Evolutionary conservation across 73 alveolate species (phyloP).

Genomic region (Halteria grandinella): DNA sequence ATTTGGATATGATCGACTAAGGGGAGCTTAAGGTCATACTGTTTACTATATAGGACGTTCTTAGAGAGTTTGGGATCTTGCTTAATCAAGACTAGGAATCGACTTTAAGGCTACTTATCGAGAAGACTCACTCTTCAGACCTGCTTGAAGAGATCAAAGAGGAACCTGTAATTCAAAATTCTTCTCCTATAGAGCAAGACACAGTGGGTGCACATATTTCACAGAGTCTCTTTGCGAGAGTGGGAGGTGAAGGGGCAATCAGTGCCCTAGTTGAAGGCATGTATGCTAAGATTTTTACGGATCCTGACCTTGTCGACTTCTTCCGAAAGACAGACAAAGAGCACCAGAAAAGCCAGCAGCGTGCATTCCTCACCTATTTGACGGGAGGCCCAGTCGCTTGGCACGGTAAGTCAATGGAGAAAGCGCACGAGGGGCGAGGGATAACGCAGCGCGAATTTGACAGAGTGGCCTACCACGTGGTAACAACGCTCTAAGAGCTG

Average conservation of each 20-base stretch:
- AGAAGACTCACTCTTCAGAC: no score
- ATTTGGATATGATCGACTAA: no score
- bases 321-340: conserved; percentile 20
- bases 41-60: no score
- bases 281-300: conserved; percentile 38
- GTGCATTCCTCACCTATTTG: conserved; percentile 35
- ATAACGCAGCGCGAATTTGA: conserved; percentile 28
- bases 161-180: no score
- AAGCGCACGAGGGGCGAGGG: conserved; percentile 45
- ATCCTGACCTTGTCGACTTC: conserved; percentile 20
- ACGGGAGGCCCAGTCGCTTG: conserved; percentile 46
- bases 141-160: no score
- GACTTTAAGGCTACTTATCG: no score
- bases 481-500: conserved; percentile 34
- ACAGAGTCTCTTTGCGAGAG: background rate
- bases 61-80: no score
- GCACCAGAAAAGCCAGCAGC: conserved; percentile 12
- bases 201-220: no score
- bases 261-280: conserved; percentile 7
- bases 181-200: no score
- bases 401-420: conserved; percentile 57
- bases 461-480: conserved; percentile 4
- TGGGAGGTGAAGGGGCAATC: conserved; percentile 18
- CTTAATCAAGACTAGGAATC: no score
- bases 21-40: no score